These are phyloP conservation scores for Fusarium verrucosum DNA, from an alignment of 2,329 filamentous ascomycete species.

Conservation along the genomic window DNA sequence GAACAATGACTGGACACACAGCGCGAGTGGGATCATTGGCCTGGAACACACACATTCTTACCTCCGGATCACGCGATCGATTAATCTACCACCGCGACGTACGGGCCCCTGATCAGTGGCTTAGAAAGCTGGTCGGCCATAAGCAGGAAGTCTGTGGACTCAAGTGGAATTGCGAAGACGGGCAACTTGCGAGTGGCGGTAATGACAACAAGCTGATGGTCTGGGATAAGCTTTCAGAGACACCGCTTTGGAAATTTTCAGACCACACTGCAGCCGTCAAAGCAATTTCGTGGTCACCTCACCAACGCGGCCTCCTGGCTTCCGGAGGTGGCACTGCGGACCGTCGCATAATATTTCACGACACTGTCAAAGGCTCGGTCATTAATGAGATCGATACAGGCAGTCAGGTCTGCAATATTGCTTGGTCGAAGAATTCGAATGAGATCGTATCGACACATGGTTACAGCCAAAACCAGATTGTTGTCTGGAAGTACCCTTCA, in stretches of 20 bases:
- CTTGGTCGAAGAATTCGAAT: slow-evolving; percentile 97
- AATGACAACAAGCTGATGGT: slow-evolving; percentile 99
- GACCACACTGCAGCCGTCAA: slow-evolving; percentile 97
- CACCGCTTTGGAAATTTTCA: slow-evolving; percentile 91
- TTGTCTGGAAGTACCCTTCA: slow-evolving; percentile 98
- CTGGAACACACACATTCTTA: slow-evolving; percentile 98
- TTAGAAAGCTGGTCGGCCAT: slow-evolving; percentile 87
- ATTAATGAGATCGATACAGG: slow-evolving; percentile 94
- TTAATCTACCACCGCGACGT: slow-evolving; percentile 96
- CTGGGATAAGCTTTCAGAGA: slow-evolving; percentile 95
- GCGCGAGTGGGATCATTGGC: slow-evolving; percentile 91
- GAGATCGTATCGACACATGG: slow-evolving; percentile 97
- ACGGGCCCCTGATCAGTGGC: slow-evolving; percentile 87
- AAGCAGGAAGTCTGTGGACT: slow-evolving; percentile 98
- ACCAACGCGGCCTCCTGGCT: slow-evolving; percentile 92
- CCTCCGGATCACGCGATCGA: slow-evolving; percentile 92
- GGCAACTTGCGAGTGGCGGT: slow-evolving; percentile 91
- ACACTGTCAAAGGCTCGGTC: slow-evolving; percentile 82
- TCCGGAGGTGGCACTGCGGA: slow-evolving; percentile 96
- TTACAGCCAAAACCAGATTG: slow-evolving; percentile 97
- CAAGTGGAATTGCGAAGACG: slow-evolving; percentile 96
- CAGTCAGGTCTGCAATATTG: slow-evolving; percentile 97
- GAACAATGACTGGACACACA: slow-evolving; percentile 97
- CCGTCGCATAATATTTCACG: slow-evolving; percentile 97
- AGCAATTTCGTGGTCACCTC: slow-evolving; percentile 96